These are phyloP conservation scores for Trichoderma guizhouense DNA, from an alignment of 2,329 filamentous ascomycete species.

Conservation along the genomic window DNA sequence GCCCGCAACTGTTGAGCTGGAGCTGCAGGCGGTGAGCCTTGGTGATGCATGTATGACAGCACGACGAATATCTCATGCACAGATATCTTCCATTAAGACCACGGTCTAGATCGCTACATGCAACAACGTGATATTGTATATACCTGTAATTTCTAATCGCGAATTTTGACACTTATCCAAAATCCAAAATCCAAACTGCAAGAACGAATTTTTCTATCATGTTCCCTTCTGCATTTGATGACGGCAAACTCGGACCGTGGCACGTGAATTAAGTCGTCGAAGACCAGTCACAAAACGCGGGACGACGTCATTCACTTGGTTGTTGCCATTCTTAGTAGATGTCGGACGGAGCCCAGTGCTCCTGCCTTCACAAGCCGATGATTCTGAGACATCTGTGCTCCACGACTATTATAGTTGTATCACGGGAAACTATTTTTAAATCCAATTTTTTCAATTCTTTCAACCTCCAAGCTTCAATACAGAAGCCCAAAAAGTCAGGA, in stretches of 20 bases:
- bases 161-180: neutral
- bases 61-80: neutral
- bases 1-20: neutral
- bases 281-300: neutral
- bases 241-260: neutral
- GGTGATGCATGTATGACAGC: neutral
- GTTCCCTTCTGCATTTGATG: neutral
- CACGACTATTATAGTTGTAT: neutral
- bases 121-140: neutral
- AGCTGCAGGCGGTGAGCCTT: neutral
- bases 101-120: too few relatives aligned
- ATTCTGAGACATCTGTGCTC: neutral
- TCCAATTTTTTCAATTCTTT: neutral
- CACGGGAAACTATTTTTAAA: neutral
- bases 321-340: neutral
- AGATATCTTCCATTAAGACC: neutral
- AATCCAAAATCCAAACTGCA: neutral
- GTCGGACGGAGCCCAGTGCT: neutral
- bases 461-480: neutral
- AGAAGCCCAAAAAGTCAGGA: neutral
- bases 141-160: too few relatives aligned
- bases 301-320: neutral
- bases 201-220: neutral
- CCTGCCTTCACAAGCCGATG: neutral
- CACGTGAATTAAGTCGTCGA: neutral